phyloP scores from a whole-genome alignment of 179 eudicot species.

The Dionaea muscipula region DNA sequence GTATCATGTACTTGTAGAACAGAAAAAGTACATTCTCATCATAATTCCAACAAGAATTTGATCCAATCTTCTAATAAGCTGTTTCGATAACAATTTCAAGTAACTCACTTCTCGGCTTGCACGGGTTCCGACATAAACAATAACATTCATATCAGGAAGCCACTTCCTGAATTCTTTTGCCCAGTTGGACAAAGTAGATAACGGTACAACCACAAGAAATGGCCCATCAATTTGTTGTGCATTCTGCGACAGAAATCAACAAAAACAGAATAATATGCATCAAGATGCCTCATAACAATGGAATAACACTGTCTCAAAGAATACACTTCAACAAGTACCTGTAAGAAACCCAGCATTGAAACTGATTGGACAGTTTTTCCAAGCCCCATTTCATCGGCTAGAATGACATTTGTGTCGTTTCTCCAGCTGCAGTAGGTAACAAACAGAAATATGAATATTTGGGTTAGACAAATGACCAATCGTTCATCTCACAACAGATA shows the following conservation, averaged over 20 bases:
- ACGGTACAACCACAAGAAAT: conserved; percentile 94
- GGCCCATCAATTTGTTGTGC: conserved; percentile 93
- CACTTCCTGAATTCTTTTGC: conserved; percentile 96
- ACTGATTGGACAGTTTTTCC: conserved; percentile 99
- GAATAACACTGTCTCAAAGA: not conserved
- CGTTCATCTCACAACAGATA: conserved; percentile 1
- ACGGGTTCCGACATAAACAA: conserved; percentile 93
- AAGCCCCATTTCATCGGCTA: conserved; percentile 99
- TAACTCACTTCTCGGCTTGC: conserved; percentile 82
- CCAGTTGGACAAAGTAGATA: conserved; percentile 96
- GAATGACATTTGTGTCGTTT: conserved; percentile 94
- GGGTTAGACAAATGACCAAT: not conserved
- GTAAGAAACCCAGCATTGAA: conserved; percentile 96
- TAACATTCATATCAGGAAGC: conserved; percentile 87
- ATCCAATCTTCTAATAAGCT: not conserved
- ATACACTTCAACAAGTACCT: conserved; percentile 29
- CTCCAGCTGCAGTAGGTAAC: conserved; percentile 63
- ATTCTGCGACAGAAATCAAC: conserved; percentile 42
- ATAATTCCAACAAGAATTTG: not conserved
- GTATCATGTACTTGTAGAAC: too few species aligned
- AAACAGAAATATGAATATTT: not conserved
- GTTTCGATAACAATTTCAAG: too few species aligned
- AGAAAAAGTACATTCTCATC: too few species aligned
- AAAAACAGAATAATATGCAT: conserved; percentile 6
- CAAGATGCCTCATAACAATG: not conserved